phyloP scores from a whole-genome alignment of 768 basidiomycete species.

The Rhizopogon roseolus region DNA sequence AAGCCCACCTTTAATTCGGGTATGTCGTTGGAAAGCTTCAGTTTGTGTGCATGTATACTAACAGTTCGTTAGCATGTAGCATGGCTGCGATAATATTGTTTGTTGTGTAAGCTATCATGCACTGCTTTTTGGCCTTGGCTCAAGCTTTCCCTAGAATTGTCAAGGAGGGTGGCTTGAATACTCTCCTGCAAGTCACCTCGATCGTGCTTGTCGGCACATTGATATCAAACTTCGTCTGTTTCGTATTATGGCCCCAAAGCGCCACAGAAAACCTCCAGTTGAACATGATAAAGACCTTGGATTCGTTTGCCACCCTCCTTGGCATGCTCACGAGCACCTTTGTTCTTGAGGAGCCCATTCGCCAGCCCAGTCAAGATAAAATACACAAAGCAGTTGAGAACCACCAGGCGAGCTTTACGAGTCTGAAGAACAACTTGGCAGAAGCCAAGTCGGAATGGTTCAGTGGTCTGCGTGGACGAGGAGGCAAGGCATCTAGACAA shows the following conservation, averaged over 20 bases:
- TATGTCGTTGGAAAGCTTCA: slow-evolving; percentile 19
- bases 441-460: slow-evolving; percentile 90
- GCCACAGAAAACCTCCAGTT: slow-evolving; percentile 79
- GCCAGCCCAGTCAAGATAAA: slow-evolving; percentile 51
- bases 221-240: slow-evolving; percentile 84
- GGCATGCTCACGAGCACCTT: slow-evolving; percentile 81
- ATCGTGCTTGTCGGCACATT: slow-evolving; percentile 73
- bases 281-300: slow-evolving; percentile 81
- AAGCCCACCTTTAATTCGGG: slow-evolving; percentile 91
- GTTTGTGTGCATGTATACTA: not conserved
- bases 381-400: slow-evolving; percentile 77
- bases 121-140: not conserved
- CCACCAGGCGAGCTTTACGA: slow-evolving; percentile 88
- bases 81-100: slow-evolving; percentile 84
- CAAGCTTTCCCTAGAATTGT: slow-evolving; percentile 49
- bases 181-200: slow-evolving; percentile 67
- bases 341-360: slow-evolving; percentile 67
- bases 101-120: slow-evolving; percentile 52
- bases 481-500: slow-evolving; percentile 29
- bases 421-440: slow-evolving; percentile 76
- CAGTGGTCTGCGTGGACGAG: slow-evolving; percentile 19
- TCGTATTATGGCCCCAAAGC: slow-evolving; percentile 76
- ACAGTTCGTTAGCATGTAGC: slow-evolving; percentile 55
- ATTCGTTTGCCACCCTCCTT: slow-evolving; percentile 85
- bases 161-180: slow-evolving; percentile 81